Evolutionary conservation across 164 flowering plant genomes (phyloP).

Genomic region (Sedum album): DNA sequence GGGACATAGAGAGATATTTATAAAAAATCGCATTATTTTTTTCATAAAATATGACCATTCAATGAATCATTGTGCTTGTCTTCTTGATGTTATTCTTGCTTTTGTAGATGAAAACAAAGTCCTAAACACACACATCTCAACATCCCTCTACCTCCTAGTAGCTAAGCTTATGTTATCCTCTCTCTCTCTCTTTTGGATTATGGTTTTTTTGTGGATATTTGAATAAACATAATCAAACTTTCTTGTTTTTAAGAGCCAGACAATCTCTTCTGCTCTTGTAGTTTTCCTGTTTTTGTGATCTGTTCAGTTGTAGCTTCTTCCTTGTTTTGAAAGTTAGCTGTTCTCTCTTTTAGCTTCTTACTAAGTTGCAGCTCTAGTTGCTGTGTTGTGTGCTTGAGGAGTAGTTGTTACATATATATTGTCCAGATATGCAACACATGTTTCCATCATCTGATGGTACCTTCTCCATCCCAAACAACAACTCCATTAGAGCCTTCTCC

Average conservation of each 20-base stretch:
- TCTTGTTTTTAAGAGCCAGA: not conserved
- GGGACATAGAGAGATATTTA: not conserved
- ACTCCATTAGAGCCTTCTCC: slow-evolving; percentile 1
- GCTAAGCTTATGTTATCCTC: not conserved
- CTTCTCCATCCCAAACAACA: slow-evolving; percentile 4
- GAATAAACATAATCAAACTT: slow-evolving; percentile 6
- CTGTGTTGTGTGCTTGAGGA: not conserved
- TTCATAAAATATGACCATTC: not conserved
- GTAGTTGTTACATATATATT: not conserved
- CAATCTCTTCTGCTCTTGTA: not conserved
- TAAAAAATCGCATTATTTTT: not conserved
- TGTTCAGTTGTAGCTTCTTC: slow-evolving; percentile 4
- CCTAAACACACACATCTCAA: not conserved
- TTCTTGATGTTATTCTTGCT: not conserved
- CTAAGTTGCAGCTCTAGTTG: not conserved
- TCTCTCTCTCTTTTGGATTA: slow-evolving; percentile 4
- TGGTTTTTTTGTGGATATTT: not conserved
- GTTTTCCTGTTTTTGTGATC: slow-evolving; percentile 4
- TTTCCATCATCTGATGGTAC: not conserved
- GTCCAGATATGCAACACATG: slow-evolving; percentile 5
- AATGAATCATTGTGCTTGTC: not conserved
- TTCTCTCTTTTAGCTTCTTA: not conserved
- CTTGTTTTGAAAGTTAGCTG: slow-evolving; percentile 7
- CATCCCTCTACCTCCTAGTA: not conserved
- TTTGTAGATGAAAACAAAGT: slow-evolving; percentile 5